These are phyloP conservation scores for Gossypium aridum DNA, from an alignment of 441 rosid species.

Conservation along the genomic window DNA sequence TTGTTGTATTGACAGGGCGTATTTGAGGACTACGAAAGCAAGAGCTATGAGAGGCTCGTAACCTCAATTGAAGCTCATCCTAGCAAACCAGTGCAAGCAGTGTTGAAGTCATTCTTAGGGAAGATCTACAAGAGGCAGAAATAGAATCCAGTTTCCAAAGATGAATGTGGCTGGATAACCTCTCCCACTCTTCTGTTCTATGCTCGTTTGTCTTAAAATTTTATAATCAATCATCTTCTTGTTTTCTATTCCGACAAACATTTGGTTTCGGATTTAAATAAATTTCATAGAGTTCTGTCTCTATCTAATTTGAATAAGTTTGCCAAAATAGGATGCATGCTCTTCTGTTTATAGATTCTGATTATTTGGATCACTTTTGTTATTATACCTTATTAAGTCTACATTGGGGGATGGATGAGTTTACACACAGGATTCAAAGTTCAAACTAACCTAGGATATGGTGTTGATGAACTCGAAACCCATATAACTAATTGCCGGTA, in stretches of 20 bases:
- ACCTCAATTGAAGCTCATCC: constrained; percentile 60
- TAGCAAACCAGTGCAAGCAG: constrained; percentile 67
- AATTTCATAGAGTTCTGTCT: background rate
- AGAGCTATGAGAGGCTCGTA: constrained; percentile 61
- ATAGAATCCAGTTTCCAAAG: constrained; percentile 21
- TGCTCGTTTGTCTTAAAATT: constrained; percentile 6
- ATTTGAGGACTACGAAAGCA: constrained; percentile 63
- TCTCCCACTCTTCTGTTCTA: background rate
- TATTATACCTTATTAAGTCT: background rate
- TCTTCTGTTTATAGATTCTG: background rate
- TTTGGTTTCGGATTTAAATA: background rate
- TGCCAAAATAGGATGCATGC: background rate
- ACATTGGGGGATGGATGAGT: background rate
- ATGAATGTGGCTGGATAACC: background rate
- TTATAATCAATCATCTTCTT: background rate
- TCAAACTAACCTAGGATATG: background rate
- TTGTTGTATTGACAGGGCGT: constrained; percentile 35
- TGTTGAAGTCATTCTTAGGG: constrained; percentile 74
- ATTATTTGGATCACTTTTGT: background rate
- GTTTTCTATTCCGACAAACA: background rate
- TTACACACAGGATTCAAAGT: background rate
- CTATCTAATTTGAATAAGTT: background rate
- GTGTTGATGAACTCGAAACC: background rate
- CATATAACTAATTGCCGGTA: background rate
- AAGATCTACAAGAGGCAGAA: constrained; percentile 91